Evolutionary conservation across 2,329 filamentous ascomycete genomes (phyloP).

Genomic region (Penicillium sp.): DNA sequence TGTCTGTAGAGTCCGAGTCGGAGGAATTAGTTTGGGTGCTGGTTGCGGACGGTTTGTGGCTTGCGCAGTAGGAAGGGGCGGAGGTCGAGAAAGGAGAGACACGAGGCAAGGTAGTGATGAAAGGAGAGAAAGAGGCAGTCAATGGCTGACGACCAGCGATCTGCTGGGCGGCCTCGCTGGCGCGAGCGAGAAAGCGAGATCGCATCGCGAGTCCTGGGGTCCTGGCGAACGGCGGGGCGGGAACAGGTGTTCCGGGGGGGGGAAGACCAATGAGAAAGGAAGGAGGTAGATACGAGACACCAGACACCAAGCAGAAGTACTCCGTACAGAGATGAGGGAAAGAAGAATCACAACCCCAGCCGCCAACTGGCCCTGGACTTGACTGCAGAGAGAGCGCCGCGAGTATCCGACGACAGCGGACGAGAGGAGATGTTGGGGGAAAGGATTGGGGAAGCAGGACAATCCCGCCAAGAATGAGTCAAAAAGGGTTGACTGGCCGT

Average conservation of each 20-base stretch:
- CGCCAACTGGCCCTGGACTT: not conserved
- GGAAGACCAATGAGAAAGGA: conserved; percentile 10
- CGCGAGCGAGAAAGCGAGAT: conserved; percentile 18
- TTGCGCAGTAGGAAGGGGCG: conserved; percentile 19
- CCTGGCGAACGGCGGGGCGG: conserved; percentile 24
- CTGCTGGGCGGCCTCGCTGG: conserved; percentile 8
- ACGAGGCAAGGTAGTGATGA: conserved; percentile 5
- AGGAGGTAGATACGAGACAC: not conserved
- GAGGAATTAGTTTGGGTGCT: conserved; percentile 20
- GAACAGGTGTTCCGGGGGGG: conserved; percentile 12
- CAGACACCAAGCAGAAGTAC: conserved; percentile 4
- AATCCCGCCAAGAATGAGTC: conserved; percentile 18
- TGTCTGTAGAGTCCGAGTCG: conserved; percentile 46
- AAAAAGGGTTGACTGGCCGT: conserved; percentile 5
- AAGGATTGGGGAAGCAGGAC: conserved; percentile 13
- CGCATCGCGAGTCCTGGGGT: conserved; percentile 25
- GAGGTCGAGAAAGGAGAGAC: conserved; percentile 25
- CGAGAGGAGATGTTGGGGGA: conserved; percentile 16
- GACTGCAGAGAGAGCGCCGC: conserved; percentile 2
- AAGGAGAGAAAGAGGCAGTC: not conserved
- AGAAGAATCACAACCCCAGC: not conserved
- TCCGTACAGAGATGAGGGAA: not conserved
- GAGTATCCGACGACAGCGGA: conserved; percentile 4
- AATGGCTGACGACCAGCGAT: conserved; percentile 9
- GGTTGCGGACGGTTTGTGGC: conserved; percentile 12